Percentiles rank a stretch among this genome's conserved stretches.
These are phyloP conservation scores for Candida boleticola DNA, from an alignment of 805 yeast genomes.

Conservation along the genomic window DNA sequence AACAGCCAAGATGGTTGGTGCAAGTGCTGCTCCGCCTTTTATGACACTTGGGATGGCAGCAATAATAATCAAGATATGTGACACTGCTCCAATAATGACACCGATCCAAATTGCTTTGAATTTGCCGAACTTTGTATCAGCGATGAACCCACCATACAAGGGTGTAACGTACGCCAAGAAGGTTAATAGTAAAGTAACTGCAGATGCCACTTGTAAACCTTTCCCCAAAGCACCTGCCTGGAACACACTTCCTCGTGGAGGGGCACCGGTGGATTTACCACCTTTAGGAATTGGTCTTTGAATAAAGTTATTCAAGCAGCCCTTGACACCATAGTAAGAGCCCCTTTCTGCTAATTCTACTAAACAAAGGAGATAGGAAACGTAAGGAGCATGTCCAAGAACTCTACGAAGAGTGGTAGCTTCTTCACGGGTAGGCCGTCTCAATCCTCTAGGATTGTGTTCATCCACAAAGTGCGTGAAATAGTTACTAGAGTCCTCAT, in stretches of 20 bases:
- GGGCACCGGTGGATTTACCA: conserved; percentile 47
- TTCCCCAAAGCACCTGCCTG: conserved; percentile 51
- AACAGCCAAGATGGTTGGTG: conserved; percentile 40
- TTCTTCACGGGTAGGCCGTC: conserved; percentile 29
- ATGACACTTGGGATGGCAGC: conserved; percentile 45
- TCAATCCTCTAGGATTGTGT: conserved; percentile 33
- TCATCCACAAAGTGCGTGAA: conserved; percentile 26
- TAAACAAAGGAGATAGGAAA: conserved; percentile 49
- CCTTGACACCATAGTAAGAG: conserved; percentile 48
- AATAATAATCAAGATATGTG: conserved; percentile 47
- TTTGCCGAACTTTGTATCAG: conserved; percentile 48
- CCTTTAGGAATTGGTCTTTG: conserved; percentile 50
- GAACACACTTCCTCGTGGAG: conserved; percentile 27
- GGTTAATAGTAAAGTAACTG: conserved; percentile 45
- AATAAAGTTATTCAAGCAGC: conserved; percentile 46
- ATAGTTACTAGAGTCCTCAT: conserved; percentile 21
- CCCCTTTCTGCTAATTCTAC: conserved; percentile 56
- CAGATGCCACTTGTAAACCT: conserved; percentile 46
- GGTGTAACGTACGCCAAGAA: conserved; percentile 53
- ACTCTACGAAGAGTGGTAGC: conserved; percentile 26
- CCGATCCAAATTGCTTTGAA: too few relatives aligned
- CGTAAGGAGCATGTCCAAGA: conserved; percentile 47
- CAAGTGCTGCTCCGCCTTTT: conserved; percentile 35
- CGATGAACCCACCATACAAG: conserved; percentile 49
- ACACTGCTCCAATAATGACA: conserved; percentile 41